phyloP scores from a whole-genome alignment of 768 basidiomycete species.

The Tylopilus subfusipes region DNA sequence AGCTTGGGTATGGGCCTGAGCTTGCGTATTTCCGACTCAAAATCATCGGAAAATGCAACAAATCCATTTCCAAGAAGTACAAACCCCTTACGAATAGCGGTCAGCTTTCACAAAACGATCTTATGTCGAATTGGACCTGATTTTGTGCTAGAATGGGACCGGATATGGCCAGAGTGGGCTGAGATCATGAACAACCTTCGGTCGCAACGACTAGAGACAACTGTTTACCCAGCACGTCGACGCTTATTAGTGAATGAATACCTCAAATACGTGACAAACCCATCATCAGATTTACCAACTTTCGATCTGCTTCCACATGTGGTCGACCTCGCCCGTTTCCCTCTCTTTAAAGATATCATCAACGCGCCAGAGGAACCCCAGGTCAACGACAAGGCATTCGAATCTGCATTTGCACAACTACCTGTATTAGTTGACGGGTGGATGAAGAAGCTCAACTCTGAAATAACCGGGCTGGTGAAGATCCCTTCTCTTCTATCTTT shows the following conservation, averaged over 20 bases:
- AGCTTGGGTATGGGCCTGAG: constrained; percentile 12
- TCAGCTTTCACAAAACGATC: neutral
- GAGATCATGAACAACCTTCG: constrained; percentile 2
- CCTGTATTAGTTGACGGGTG: constrained; percentile 7
- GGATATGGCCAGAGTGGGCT: constrained; percentile 3
- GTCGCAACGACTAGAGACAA: constrained; percentile 1
- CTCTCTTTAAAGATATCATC: constrained; percentile 13
- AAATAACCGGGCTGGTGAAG: constrained; percentile 8
- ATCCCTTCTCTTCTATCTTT: constrained; percentile 2
- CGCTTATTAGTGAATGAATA: constrained; percentile 5
- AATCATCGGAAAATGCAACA: neutral
- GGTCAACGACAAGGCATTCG: neutral
- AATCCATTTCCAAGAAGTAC: constrained; percentile 6
- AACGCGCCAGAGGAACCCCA: neutral
- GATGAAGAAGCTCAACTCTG: constrained; percentile 5
- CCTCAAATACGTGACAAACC: constrained; percentile 4
- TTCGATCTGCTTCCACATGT: constrained; percentile 15
- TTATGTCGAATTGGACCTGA: neutral
- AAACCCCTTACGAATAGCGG: constrained; percentile 13
- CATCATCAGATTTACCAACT: neutral
- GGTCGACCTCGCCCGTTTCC: constrained; percentile 8
- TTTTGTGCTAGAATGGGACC: constrained; percentile 9
- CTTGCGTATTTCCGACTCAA: neutral
- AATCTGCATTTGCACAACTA: constrained; percentile 12
- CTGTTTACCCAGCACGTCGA: constrained; percentile 6